A percentile compares a stretch with the other conserved stretches of the same genome.
Conservation (phyloP, 2,329 filamentous ascomycete genomes). For the Ceratocystis eucalypticola region DNA sequence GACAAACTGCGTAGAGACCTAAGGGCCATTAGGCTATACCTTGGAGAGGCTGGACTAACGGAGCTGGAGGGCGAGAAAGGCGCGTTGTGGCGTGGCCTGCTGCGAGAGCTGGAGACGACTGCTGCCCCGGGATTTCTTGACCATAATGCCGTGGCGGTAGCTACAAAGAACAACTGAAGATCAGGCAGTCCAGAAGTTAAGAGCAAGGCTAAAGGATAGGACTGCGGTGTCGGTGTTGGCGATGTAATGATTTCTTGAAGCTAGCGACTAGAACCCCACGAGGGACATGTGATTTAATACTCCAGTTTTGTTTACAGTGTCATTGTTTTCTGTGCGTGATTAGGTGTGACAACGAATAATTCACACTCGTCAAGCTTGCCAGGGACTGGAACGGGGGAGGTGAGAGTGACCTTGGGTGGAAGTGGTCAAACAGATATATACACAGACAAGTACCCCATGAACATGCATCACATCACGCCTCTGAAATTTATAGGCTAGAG, state of each 20-base stretch:
- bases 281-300: background rate
- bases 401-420: background rate
- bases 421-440: too few species aligned
- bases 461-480: too few species aligned
- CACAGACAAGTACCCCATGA: too few species aligned
- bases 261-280: background rate
- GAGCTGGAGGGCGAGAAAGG: slow-evolving; percentile 20
- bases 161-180: background rate
- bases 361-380: background rate
- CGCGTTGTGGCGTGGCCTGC: slow-evolving; percentile 21
- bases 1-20: slow-evolving; percentile 20
- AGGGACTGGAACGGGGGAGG: background rate
- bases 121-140: background rate
- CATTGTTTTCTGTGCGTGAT: background rate
- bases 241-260: background rate
- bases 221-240: background rate
- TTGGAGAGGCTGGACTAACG: slow-evolving; percentile 18
- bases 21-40: slow-evolving; percentile 20
- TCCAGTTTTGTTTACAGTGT: background rate
- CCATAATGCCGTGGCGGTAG: background rate
- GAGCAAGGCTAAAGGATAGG: background rate
- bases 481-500: too few species aligned
- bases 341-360: background rate
- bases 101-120: slow-evolving; percentile 21
- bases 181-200: background rate